phyloP scores from a whole-genome alignment of 495 filamentous ascomycete species.

The Trichodelitschia bisporula region DNA sequence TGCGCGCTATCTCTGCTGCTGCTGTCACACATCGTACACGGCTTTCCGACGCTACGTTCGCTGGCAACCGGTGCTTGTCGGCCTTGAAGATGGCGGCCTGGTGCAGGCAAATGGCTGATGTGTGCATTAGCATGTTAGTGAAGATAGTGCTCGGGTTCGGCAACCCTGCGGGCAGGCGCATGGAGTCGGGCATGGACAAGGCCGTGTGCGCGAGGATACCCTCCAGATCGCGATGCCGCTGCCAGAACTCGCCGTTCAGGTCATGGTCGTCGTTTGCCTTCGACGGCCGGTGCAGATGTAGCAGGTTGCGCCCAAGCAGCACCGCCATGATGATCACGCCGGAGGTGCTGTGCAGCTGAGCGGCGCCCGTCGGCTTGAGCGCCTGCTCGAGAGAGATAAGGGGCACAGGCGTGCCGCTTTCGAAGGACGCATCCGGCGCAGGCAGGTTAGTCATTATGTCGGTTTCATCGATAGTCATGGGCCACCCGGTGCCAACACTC shows the following conservation, averaged over 20 bases:
- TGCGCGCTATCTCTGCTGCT: constrained; percentile 81
- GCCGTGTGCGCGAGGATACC: constrained; percentile 73
- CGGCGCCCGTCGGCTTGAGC: constrained; percentile 25
- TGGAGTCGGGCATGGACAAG: constrained; percentile 55
- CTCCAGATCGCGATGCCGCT: constrained; percentile 69
- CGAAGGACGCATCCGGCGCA: constrained; percentile 63
- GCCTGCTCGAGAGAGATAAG: constrained; percentile 45
- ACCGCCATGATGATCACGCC: constrained; percentile 65
- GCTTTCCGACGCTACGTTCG: constrained; percentile 60
- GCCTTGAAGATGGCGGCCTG: constrained; percentile 97
- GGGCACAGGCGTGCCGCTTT: constrained; percentile 46
- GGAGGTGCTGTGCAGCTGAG: constrained; percentile 45
- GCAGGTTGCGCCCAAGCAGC: constrained; percentile 82
- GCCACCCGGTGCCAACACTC: constrained; percentile 95
- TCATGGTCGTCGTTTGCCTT: constrained; percentile 64
- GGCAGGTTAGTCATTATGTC: constrained; percentile 70
- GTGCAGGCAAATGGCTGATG: constrained; percentile 88
- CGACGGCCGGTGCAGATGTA: constrained; percentile 79
- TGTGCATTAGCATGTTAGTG: constrained; percentile 90
- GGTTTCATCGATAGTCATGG: constrained; percentile 73
- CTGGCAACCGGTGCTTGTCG: constrained; percentile 61
- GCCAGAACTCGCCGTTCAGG: constrained; percentile 90
- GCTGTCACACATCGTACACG: constrained; percentile 83
- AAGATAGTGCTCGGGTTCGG: constrained; percentile 74
- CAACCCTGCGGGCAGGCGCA: constrained; percentile 59